Conservation (phyloP, 2,329 filamentous ascomycete species). For the Dendrostoma leiphaemia region DNA sequence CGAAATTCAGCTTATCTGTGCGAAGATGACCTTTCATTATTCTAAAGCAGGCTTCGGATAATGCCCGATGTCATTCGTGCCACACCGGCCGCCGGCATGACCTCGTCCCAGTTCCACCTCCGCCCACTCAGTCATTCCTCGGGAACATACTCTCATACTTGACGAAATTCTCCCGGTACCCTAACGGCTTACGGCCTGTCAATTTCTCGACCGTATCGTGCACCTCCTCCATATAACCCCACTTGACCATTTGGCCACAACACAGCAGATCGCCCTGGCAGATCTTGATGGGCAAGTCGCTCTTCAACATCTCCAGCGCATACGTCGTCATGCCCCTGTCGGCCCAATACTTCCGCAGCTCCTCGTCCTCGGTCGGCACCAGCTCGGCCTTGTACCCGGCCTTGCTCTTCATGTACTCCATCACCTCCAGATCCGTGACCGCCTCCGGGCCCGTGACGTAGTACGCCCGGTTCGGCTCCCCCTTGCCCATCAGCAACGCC, state of each 20-base stretch:
- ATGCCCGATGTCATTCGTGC: too few species aligned
- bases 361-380: conserved; percentile 20
- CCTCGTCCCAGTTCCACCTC: too few species aligned
- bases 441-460: conserved; percentile 21
- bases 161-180: conserved; percentile 14
- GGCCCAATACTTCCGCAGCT: conserved; percentile 18
- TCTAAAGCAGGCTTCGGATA: too few species aligned
- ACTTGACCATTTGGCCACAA: conserved; percentile 18
- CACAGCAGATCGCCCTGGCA: conserved; percentile 21
- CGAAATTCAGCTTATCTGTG: too few species aligned
- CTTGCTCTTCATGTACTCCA: conserved; percentile 22
- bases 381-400: conserved; percentile 20
- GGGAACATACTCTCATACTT: conserved; percentile 18
- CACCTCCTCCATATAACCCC: conserved; percentile 11
- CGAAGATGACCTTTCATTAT: too few species aligned
- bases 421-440: conserved; percentile 20
- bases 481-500: conserved; percentile 21
- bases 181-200: conserved; percentile 12
- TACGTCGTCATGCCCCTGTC: conserved; percentile 18
- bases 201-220: conserved; percentile 15
- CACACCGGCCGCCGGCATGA: too few species aligned
- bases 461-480: conserved; percentile 16
- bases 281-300: conserved; percentile 20
- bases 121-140: not conserved
- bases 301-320: conserved; percentile 18